phyloP scores from a whole-genome alignment of 768 basidiomycete species.

The Daedaleopsis nitida region DNA sequence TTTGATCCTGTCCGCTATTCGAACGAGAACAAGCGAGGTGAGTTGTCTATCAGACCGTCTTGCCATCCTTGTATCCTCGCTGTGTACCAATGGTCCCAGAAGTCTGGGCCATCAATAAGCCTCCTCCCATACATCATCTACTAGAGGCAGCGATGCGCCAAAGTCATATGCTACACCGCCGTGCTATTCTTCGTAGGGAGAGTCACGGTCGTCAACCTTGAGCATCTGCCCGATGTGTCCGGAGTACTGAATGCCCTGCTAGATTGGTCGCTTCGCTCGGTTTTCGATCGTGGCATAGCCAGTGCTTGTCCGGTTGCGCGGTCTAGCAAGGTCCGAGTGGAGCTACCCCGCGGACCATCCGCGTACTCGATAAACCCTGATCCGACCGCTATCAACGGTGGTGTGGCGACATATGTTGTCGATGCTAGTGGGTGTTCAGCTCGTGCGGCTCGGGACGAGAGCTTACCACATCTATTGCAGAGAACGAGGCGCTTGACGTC shows the following conservation, averaged over 20 bases:
- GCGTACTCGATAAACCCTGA: constrained; percentile 54
- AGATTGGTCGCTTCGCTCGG: constrained; percentile 75
- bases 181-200: too few relatives aligned
- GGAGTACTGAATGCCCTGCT: constrained; percentile 12
- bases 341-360: constrained; percentile 42
- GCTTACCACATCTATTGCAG: constrained; percentile 30
- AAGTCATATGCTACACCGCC: too few relatives aligned
- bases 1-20: constrained; percentile 71
- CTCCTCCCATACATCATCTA: too few relatives aligned
- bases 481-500: constrained; percentile 52
- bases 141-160: too few relatives aligned
- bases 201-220: too few relatives aligned
- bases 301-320: constrained; percentile 69
- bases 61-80: not conserved
- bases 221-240: constrained; percentile 1
- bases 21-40: constrained; percentile 57
- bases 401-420: constrained; percentile 51
- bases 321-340: constrained; percentile 55
- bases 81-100: too few relatives aligned
- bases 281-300: constrained; percentile 71
- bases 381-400: constrained; percentile 39
- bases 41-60: constrained; percentile 9
- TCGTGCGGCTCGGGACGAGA: not conserved
- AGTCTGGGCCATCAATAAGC: too few relatives aligned
- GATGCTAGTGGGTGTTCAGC: constrained; percentile 42